Percentiles rank a stretch among this genome's conserved stretches.
Conservation (phyloP, 352 stramenopile genomes). For the Pythium aquatile region DNA sequence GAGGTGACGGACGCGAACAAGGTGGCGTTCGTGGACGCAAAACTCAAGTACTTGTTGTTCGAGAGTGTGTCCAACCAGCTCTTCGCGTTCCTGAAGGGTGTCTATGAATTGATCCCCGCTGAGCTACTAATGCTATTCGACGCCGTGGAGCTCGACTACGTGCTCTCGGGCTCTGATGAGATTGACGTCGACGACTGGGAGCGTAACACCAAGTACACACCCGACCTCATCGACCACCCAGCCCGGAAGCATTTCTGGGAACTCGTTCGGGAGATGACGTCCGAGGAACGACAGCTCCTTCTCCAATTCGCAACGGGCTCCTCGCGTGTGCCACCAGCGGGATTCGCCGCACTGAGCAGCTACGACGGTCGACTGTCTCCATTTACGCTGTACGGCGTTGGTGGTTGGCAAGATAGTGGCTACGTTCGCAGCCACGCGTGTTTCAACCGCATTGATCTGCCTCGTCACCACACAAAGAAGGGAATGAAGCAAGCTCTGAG, state of each 20-base stretch:
- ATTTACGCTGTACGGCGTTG: constrained; percentile 24
- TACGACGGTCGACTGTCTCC: constrained; percentile 28
- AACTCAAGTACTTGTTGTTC: constrained; percentile 93
- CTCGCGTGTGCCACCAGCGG: constrained; percentile 19
- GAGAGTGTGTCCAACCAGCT: constrained; percentile 90
- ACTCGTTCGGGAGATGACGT: constrained; percentile 59
- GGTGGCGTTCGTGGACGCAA: constrained; percentile 90
- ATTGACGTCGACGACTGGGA: constrained; percentile 94
- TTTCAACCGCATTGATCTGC: constrained; percentile 91
- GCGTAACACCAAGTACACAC: constrained; percentile 47
- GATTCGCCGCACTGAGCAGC: constrained; percentile 26
- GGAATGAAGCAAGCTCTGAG: constrained; percentile 11
- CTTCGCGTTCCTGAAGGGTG: constrained; percentile 90
- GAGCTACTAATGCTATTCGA: constrained; percentile 93
- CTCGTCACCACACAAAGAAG: constrained; percentile 17
- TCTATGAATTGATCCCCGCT: constrained; percentile 95
- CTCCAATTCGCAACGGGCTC: constrained; percentile 38
- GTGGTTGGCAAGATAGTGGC: constrained; percentile 27
- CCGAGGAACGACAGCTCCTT: constrained; percentile 33
- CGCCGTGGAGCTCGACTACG: constrained; percentile 92
- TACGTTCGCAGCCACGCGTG: constrained; percentile 42
- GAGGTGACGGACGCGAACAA: constrained; percentile 96
- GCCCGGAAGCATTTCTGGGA: constrained; percentile 26
- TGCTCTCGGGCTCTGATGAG: constrained; percentile 88
- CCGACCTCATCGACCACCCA: constrained; percentile 16